Evolutionary conservation across 805 yeast genomes (phyloP), one percentile per base, ranked within the genome.

Genomic region (Candida glaebosa): DNA sequence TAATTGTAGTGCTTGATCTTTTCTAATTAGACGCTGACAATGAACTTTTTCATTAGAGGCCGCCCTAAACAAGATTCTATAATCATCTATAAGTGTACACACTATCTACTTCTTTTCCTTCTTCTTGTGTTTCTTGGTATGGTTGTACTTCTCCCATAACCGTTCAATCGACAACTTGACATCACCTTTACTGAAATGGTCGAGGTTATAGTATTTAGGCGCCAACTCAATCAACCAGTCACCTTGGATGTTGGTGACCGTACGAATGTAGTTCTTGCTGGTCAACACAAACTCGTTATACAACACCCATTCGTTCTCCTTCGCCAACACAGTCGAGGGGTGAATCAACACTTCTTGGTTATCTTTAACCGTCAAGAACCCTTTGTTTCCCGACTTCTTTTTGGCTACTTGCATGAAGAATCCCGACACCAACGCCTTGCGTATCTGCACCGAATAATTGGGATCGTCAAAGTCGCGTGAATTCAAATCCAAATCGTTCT

Each of bases 381-480:
- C 90, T 50, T 67, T 67, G 54, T 83, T 84, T 30, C 87, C 82
- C n/a, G 85, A 78, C 68, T 79, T 81, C 71, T 87, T 87, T 69
- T 90, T 93, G 25, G 97, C 98, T 41, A 87, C 95, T 69, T 93
- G 99, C 98, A 93, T 90, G 71, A 93, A 93, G 63, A 89, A 90
- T 2, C 99, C 99, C n/a, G 87, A 78, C 3, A 87, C 76, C 44
- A 93, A 65, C 0, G 98, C 96, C 61, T 84, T 86, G 43, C 95
- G 76, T 49, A 93, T 82, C 54, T 87, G 84, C 52, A 77, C 81
- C 62, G 82, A 83, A 65, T 87, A 89, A 32, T 60, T 57, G 39
- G 77, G 78, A 47, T 74, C 71, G 54, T 81, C 82, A 40, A 47
- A 57, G 31, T 84, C 82, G 2, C 88, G 82, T 37, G 88, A 78